These are phyloP conservation scores for Coniophora puteana DNA, from an alignment of 1,284 basidiomycete genomes.

Conservation along the genomic window DNA sequence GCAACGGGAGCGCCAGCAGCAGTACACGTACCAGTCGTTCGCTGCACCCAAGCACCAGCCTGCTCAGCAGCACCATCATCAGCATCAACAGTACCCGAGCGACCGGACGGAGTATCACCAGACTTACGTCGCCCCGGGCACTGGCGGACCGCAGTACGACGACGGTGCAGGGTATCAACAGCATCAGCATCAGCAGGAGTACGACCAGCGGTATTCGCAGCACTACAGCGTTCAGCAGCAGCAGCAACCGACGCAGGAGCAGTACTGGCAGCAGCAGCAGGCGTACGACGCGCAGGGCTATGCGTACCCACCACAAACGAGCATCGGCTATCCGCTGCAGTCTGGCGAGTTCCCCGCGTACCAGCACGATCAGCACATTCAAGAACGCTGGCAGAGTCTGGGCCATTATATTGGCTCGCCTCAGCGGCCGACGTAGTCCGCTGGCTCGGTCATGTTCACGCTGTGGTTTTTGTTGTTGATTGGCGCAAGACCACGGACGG, in stretches of 20 bases:
- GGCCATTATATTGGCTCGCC: conserved; percentile 44
- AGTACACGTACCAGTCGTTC: conserved; percentile 1
- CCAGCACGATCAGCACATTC: conserved; percentile 40
- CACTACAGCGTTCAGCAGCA: no score
- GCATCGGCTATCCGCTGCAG: not conserved
- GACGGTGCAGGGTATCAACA: no score
- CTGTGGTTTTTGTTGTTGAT: no score
- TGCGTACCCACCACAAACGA: not conserved
- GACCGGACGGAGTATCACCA: conserved; percentile 33
- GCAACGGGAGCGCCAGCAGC: conserved; percentile 13
- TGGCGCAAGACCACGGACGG: no score
- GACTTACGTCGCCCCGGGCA: no score
- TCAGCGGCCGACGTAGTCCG: conserved; percentile 1
- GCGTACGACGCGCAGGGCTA: conserved; percentile 3
- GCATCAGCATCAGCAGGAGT: no score
- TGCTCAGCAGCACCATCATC: not conserved
- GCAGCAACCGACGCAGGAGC: no score
- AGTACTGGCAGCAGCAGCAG: conserved; percentile 1
- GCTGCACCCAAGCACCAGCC: conserved; percentile 7
- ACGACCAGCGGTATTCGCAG: no score
- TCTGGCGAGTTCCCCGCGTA: conserved; percentile 11
- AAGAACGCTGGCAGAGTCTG: conserved; percentile 58
- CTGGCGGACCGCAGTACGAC: no score
- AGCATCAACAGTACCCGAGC: conserved; percentile 32
- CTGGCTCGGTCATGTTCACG: not conserved